Evolutionary conservation across 768 basidiomycete genomes (phyloP), one percentile per base, ranked within the genome.

Genomic region (Daedaleopsis nitida): DNA sequence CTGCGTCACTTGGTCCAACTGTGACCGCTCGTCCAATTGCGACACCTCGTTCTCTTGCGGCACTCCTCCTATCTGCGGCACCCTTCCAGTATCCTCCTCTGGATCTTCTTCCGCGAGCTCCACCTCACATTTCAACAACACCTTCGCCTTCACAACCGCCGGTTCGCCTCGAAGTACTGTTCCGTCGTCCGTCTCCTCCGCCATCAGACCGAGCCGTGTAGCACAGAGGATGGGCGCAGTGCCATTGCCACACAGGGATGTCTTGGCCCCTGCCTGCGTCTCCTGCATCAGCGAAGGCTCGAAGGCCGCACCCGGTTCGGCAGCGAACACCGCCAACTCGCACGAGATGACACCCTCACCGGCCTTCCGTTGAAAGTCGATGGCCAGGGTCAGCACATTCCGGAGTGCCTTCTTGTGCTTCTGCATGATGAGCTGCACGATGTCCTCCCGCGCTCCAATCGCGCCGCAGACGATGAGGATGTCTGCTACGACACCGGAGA

Each of bases 341-440:
- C 52, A 39, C 16, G 58, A 57, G 4, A 60, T 21, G 39, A 66
- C 32, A 24, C 43, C 55, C 34, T 63, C 65, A 2, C 62, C 59
- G 6, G 39, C 43, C 24, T 45, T 54, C 9, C 43, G 14, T 34
- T 57, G 56, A 21, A 66, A 42, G 14, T 54, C 23, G 35, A 66
- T 14, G 1, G 55, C 55, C 14, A 52, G 32, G 2, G 23, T 16
- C 14, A 55, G 42, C 19, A 60, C 43, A 19, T 50, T 49, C 10
- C 45, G 23, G 10, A 66, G 37, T 5, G 23, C 48, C 13, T 16
- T 19, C 34, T 17, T 35, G 43, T 50, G 57, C 17, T 48, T 38
- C 37, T 7, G 1, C 9, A n/a, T 14, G 12, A 63, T 32, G 2
- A 24, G 17, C 10, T 39, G 7, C 19, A 14, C 44, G 35, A 42